These are phyloP conservation scores for Hymenoscyphus fraxineus DNA, from an alignment of 2,329 filamentous ascomycete species.

Conservation along the genomic window DNA sequence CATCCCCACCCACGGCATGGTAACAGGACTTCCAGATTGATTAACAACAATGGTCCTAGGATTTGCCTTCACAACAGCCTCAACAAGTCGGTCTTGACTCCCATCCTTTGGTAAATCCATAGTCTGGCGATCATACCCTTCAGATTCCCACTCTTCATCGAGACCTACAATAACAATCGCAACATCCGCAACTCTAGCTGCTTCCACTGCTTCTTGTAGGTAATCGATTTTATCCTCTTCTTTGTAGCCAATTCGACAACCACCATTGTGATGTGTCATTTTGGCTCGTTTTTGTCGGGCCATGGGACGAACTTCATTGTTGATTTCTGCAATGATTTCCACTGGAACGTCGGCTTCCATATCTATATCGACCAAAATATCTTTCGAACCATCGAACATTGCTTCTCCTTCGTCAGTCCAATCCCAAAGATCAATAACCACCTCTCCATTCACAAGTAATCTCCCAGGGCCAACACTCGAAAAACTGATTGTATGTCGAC, in stretches of 20 bases:
- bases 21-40: slow-evolving; percentile 64
- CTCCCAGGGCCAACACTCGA: slow-evolving; percentile 63
- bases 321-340: slow-evolving; percentile 61
- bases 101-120: slow-evolving; percentile 56
- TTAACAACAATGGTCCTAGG: slow-evolving; percentile 65
- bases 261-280: slow-evolving; percentile 64
- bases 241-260: slow-evolving; percentile 68
- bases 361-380: slow-evolving; percentile 57
- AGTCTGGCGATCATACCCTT: slow-evolving; percentile 63
- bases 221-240: slow-evolving; percentile 58
- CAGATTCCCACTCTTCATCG: slow-evolving; percentile 72
- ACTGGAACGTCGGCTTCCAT: slow-evolving; percentile 57
- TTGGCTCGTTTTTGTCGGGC: slow-evolving; percentile 55
- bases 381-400: slow-evolving; percentile 66
- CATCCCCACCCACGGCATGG: slow-evolving; percentile 65
- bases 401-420: slow-evolving; percentile 67
- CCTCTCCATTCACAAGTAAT: slow-evolving; percentile 55
- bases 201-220: slow-evolving; percentile 61
- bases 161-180: slow-evolving; percentile 66
- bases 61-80: slow-evolving; percentile 60
- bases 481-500: slow-evolving; percentile 63
- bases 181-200: slow-evolving; percentile 60
- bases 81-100: slow-evolving; percentile 60
- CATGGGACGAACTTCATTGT: slow-evolving; percentile 60
- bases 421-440: slow-evolving; percentile 63